Conservation (phyloP, 352 stramenopile genomes). For the Thalassiosira exigua region DNA sequence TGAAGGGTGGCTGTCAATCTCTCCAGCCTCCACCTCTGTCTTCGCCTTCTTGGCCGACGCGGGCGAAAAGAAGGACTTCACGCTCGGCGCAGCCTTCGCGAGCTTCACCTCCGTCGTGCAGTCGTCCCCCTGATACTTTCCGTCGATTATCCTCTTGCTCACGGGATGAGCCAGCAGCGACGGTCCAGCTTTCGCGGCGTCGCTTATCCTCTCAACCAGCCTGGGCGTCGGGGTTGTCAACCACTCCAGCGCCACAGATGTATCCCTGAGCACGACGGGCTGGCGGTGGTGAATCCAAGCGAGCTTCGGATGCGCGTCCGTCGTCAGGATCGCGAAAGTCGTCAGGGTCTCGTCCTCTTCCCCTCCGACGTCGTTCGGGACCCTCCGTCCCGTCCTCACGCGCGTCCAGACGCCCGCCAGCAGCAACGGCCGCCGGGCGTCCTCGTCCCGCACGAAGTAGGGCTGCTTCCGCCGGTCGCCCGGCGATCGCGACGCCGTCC, state of each 20-base stretch:
- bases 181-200: background rate
- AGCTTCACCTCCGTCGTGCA: conserved; percentile 40
- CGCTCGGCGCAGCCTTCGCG: too few relatives aligned
- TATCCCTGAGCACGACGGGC: conserved; percentile 69
- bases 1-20: too few relatives aligned
- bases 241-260: conserved; percentile 64
- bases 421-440: conserved; percentile 48
- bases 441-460: conserved; percentile 62
- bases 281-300: conserved; percentile 73
- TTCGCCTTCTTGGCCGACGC: too few relatives aligned
- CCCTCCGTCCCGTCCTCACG: conserved; percentile 38
- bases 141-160: conserved; percentile 42
- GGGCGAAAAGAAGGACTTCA: too few relatives aligned
- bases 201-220: conserved; percentile 19
- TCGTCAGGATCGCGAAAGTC: conserved; percentile 82
- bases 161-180: conserved; percentile 37
- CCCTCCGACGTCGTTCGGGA: background rate
- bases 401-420: conserved; percentile 71
- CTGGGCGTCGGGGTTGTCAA: conserved; percentile 54
- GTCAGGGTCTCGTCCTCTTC: conserved; percentile 58
- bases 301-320: conserved; percentile 58
- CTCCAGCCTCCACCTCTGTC: too few relatives aligned
- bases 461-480: conserved; percentile 66
- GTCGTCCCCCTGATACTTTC: conserved; percentile 41
- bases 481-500: conserved; percentile 44